Evolutionary conservation across 2,329 filamentous ascomycete genomes (phyloP).

Genomic region (Cercospora zeina): DNA sequence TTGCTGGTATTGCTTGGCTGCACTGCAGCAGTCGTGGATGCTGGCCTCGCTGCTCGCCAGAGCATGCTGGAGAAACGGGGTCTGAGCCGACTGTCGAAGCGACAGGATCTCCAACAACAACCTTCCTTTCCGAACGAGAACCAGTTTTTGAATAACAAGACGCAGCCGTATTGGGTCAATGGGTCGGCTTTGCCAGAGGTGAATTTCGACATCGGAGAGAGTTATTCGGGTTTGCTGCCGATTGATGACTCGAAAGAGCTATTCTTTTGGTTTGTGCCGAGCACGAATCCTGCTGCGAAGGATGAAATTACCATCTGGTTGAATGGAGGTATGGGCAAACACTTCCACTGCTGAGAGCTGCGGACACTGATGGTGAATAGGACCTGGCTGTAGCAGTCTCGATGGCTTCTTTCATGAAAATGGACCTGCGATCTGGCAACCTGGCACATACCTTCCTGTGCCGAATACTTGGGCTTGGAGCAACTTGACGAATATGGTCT

Average conservation of each 20-base stretch:
- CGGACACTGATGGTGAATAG: conserved; percentile 24
- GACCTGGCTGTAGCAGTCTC: conserved; percentile 29
- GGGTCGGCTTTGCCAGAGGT: conserved; percentile 36
- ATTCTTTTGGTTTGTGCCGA: conserved; percentile 54
- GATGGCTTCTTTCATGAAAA: conserved; percentile 27
- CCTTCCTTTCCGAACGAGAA: conserved; percentile 7
- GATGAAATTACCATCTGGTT: conserved; percentile 43
- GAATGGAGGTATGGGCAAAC: background rate
- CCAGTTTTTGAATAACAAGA: conserved; percentile 17
- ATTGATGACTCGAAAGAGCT: conserved; percentile 38
- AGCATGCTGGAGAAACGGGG: conserved; percentile 2
- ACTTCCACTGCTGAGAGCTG: conserved; percentile 33
- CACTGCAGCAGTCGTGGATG: background rate
- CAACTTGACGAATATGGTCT: conserved; percentile 73
- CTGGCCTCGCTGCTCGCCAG: background rate
- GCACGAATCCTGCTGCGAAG: conserved; percentile 45
- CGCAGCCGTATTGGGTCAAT: conserved; percentile 27
- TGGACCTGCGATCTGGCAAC: conserved; percentile 47
- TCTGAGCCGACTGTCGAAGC: background rate
- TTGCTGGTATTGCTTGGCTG: conserved; percentile 3
- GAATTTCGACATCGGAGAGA: conserved; percentile 39
- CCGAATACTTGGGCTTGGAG: conserved; percentile 52
- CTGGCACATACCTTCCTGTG: conserved; percentile 43
- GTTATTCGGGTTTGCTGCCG: conserved; percentile 37
- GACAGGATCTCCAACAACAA: background rate